A percentile compares a stretch with the other conserved stretches of the same genome.
These are phyloP conservation scores for Fusarium xyrophilum DNA, from an alignment of 2,329 filamentous ascomycete species.

Conservation along the genomic window DNA sequence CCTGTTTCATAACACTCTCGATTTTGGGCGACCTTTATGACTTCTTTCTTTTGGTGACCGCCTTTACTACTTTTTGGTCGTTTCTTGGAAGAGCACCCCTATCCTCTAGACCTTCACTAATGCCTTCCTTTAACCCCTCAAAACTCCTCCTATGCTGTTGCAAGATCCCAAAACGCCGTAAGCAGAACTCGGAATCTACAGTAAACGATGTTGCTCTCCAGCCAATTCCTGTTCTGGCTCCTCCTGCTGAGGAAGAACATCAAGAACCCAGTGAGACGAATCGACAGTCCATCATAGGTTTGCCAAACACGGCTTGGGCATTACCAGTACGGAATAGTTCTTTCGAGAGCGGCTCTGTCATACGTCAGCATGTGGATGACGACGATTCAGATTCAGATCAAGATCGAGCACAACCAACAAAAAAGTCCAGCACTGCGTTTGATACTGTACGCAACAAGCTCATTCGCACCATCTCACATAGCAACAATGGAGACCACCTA, in stretches of 20 bases:
- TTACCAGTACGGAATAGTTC: conserved; percentile 1
- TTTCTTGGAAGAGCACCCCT: conserved; percentile 29
- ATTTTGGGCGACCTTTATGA: not conserved
- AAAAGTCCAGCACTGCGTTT: conserved; percentile 51
- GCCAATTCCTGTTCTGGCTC: not conserved
- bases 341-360: not conserved
- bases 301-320: conserved; percentile 23
- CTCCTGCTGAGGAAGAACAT: not conserved
- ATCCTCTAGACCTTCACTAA: not conserved
- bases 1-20: not conserved
- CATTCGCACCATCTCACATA: conserved; percentile 55
- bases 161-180: conserved; percentile 14
- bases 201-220: conserved; percentile 4
- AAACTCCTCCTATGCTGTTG: conserved; percentile 39
- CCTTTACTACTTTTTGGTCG: conserved; percentile 10
- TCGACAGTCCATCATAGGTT: conserved; percentile 16
- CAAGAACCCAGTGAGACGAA: not conserved
- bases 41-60: conserved; percentile 1
- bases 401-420: conserved; percentile 33
- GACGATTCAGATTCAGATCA: conserved; percentile 54
- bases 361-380: conserved; percentile 42
- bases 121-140: conserved; percentile 15
- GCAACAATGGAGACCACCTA: conserved; percentile 49
- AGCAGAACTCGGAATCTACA: not conserved
- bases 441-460: conserved; percentile 55